These are phyloP conservation scores for Geosiphon pyriformis DNA, from an alignment of 192 early-diverging fungal genomes.

Conservation along the genomic window DNA sequence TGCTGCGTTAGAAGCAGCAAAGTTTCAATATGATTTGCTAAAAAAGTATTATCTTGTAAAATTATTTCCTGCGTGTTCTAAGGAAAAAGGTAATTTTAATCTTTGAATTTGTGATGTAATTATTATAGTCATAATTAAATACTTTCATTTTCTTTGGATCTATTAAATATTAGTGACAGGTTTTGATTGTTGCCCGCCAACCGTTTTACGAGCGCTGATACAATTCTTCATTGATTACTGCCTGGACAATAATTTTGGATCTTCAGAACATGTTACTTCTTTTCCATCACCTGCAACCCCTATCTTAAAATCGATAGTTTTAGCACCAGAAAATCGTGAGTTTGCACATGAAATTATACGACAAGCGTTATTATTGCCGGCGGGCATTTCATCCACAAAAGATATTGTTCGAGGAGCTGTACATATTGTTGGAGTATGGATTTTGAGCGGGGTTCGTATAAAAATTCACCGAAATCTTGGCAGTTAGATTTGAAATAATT, in stretches of 20 bases:
- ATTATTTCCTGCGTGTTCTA: constrained; percentile 63
- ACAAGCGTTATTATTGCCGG: constrained; percentile 64
- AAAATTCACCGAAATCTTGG: not conserved
- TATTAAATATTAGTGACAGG: not conserved
- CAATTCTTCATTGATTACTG: constrained; percentile 62
- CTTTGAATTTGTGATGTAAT: constrained; percentile 35
- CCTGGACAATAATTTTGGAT: constrained; percentile 47
- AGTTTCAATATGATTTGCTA: constrained; percentile 71
- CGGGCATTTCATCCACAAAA: constrained; percentile 46
- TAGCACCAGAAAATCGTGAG: constrained; percentile 55
- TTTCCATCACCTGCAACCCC: constrained; percentile 53
- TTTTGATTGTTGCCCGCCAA: constrained; percentile 51
- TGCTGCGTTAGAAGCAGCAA: constrained; percentile 48
- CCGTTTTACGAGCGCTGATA: constrained; percentile 59
- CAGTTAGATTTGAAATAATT: not conserved
- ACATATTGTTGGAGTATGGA: constrained; percentile 64
- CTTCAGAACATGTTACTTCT: constrained; percentile 28
- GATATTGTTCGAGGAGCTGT: constrained; percentile 62
- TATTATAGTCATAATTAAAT: constrained; percentile 22
- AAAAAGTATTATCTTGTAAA: constrained; percentile 58
- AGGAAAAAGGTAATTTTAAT: constrained; percentile 35
- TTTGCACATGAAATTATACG: constrained; percentile 72
- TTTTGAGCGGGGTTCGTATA: constrained; percentile 37
- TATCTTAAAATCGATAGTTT: constrained; percentile 55
- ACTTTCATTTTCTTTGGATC: too few species aligned